A percentile compares a stretch with the other conserved stretches of the same genome.
Evolutionary conservation across 371 early-diverging fungal genomes (phyloP).

Genomic region (Mortierella sp.): DNA sequence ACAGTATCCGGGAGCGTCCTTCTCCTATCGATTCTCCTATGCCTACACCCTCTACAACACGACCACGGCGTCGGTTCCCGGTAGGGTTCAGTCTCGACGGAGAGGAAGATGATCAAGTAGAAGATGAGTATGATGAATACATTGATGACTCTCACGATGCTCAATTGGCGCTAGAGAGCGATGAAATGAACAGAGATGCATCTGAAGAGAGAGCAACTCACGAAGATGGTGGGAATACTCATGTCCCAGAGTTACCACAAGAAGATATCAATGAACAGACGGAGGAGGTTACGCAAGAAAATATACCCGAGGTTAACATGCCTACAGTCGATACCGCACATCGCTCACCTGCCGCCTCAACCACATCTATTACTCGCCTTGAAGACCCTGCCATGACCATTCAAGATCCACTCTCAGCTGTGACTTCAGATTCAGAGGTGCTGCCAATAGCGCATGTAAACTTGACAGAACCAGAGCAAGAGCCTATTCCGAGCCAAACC

Average conservation of each 20-base stretch:
- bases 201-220: neutral
- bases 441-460: neutral
- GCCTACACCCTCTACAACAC: conserved; percentile 51
- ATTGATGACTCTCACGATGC: neutral
- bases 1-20: conserved; percentile 3
- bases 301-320: neutral
- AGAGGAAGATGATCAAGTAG: conserved; percentile 23
- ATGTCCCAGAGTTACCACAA: neutral
- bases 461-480: neutral
- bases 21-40: conserved; percentile 51
- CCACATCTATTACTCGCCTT: neutral
- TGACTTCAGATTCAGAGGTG: neutral
- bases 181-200: neutral
- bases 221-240: neutral
- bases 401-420: conserved; percentile 28
- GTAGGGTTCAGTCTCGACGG: conserved; percentile 31
- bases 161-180: neutral
- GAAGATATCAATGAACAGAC: neutral
- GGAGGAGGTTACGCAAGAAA: neutral
- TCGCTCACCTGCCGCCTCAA: neutral
- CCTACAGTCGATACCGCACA: neutral
- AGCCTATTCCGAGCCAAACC: neutral
- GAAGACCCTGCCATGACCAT: conserved; percentile 5
- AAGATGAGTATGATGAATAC: neutral
- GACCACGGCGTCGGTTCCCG: conserved; percentile 50